Evolutionary conservation across 208 protist species (phyloP), one percentile per base, ranked within the genome.

Genomic region (Blechomonas ayalai): DNA sequence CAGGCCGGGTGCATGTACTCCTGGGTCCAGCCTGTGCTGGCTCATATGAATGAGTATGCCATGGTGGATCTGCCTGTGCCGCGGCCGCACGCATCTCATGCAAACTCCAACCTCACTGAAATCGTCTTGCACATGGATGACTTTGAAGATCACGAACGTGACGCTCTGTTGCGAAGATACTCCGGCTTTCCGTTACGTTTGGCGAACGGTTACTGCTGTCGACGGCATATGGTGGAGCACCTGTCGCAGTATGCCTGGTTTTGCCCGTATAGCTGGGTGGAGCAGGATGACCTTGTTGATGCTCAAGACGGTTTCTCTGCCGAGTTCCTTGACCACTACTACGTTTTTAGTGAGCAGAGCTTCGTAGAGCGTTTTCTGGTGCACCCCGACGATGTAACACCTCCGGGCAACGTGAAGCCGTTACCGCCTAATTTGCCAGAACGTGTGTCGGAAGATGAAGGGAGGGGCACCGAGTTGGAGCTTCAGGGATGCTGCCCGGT

Each of bases 401-500:
- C 76, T 27, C 44, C 73, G 5, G 34, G 59, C 1, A 71, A 57
- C 13, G 44, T 69, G 13, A 59, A 52, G 32, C 71, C 79, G 20
- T 63, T 89, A 10, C 81, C 86, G 35, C 46, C 45, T 19, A 29
- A 50, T 12, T 32, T 90, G 16, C 81, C 81, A 7, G 35, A 48
- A 4, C 38, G 58, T 12, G 46, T 78, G 10, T 37, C 18, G 7
- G 29, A 10, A 8, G 34, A 25, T 16, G 35, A 37, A 18, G 29
- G 16, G 1, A 34, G 23, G 6, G 4, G 22, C 45, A 20, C 12
- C 32, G 15, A 32, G 10, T 47, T 92, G 28, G 86, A 78, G 45
- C 55, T 88, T 9, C 48, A 70, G 37, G 89, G 84, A 19, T 96
- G 83, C 71, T 96, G 89, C 47, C 89, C 89, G 2, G 89, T 96